Percentiles rank a stretch among this genome's conserved stretches.
Conservation (phyloP, 1,284 basidiomycete species). For the Rhodotorula sp. region DNA sequence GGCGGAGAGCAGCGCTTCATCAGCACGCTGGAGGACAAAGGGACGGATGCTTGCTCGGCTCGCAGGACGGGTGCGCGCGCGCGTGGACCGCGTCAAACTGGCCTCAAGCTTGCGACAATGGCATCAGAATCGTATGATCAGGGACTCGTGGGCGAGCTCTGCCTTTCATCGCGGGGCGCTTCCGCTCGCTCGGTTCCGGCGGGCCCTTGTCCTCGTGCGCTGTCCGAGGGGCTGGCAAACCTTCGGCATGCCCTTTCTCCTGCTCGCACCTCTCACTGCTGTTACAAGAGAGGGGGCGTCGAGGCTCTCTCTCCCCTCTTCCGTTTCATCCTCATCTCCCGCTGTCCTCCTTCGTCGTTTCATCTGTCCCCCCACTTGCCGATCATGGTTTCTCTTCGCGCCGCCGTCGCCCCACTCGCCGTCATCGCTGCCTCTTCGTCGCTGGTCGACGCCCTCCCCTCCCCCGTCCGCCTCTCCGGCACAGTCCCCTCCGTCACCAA, state of each 20-base stretch:
- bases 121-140: neutral
- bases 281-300: neutral
- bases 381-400: neutral
- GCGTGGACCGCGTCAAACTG: too few relatives aligned
- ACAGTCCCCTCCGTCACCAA: neutral
- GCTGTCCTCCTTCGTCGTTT: neutral
- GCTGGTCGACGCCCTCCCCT: constrained; percentile 3
- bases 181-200: neutral
- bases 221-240: too few relatives aligned
- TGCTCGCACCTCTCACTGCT: neutral
- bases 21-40: neutral
- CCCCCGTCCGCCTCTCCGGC: neutral
- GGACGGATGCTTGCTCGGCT: neutral
- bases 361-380: neutral
- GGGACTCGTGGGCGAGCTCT: too few relatives aligned
- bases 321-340: neutral
- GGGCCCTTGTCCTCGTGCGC: too few relatives aligned
- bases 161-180: neutral
- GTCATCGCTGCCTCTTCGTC: constrained; percentile 6
- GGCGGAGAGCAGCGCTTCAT: neutral
- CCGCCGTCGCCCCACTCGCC: neutral
- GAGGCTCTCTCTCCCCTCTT: neutral
- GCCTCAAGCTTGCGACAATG: neutral
- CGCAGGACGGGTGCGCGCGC: too few relatives aligned
- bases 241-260: too few relatives aligned